Evolutionary conservation across 345 rosid genomes (phyloP).

Genomic region (Arabis alpina): DNA sequence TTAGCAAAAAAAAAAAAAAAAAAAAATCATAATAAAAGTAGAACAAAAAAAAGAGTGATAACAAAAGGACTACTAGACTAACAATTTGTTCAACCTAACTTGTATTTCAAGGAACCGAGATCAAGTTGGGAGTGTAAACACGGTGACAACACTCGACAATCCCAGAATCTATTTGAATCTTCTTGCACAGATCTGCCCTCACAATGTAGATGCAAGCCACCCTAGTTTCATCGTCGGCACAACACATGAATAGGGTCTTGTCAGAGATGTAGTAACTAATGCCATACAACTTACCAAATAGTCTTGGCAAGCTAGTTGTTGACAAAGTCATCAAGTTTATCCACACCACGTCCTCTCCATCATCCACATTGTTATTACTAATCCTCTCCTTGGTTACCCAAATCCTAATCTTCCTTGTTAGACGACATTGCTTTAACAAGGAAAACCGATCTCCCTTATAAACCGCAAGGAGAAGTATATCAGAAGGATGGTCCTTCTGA

Average conservation of each 20-base stretch:
- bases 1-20: too few species aligned
- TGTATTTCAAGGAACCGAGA: background rate
- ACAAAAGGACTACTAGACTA: background rate
- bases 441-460: slow-evolving; percentile 11
- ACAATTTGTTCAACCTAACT: background rate
- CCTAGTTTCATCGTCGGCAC: background rate
- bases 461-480: background rate
- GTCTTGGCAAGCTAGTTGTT: background rate
- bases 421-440: background rate
- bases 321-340: slow-evolving; percentile 4
- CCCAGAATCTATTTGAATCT: background rate
- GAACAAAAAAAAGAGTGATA: background rate
- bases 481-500: background rate
- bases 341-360: slow-evolving; percentile 5
- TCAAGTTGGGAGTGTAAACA: slow-evolving; percentile 27
- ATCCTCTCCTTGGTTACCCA: background rate
- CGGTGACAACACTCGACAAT: background rate
- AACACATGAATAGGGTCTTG: slow-evolving; percentile 17
- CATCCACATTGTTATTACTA: too few species aligned
- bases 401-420: background rate
- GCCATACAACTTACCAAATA: fast-evolving
- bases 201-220: slow-evolving; percentile 10
- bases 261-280: slow-evolving; percentile 22
- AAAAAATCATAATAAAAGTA: too few species aligned
- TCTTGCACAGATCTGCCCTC: slow-evolving; percentile 13